Base-by-base conservation (phyloP, 2,329 filamentous ascomycete genomes). In the Hypoxylon rubiginosum region DNA sequence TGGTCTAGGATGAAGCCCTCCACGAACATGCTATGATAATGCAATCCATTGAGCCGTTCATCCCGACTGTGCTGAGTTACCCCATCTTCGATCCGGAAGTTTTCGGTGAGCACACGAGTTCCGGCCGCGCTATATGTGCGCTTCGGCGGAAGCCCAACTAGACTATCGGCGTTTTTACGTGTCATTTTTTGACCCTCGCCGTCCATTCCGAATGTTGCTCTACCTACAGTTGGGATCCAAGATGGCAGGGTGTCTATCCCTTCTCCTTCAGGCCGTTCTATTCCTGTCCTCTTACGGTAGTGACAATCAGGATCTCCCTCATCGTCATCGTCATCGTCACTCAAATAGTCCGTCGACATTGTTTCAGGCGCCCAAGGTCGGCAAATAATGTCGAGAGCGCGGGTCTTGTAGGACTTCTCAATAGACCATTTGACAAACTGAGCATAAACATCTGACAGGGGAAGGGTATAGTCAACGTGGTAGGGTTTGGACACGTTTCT, bases 11-110 rank as follows among this genome's bases (percentile, higher is more conserved):
- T n/a, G 34, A 66, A 62, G 5, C 58, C 58, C 8, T 62, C 63
- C 34, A 62, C 63, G 36, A 59, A 66, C 49, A 66, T 43, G 45
- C 63, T 66, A 39, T 62, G 58, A 15, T 62, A 66, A 26, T 66
- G 63, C 1, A 62, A 30, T 4, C 53, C 63, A 19, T 62, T 57
- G 0, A 61, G 51, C 1, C 13, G 6, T 6, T 19, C 13, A 45
- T 56, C 24, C 3, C 5, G 3, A 15, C 51, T 56, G 19, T 4
- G 46, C 10, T 21, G 2, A 11, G 59, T 57, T 7, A 54, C 32
- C 11, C 58, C 54, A n/a, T 54, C 36, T 30, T 59, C 63, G 49
- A 58, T 36, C 10, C 54, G 48, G n/a, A 66, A 53, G n/a, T 48
- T 53, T 4, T 54, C 39, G 1, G 63, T 62, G 1, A 58, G 28